Evolutionary conservation across 23 red algal species (phyloP).

Genomic region (Porphyridium purpureum): DNA sequence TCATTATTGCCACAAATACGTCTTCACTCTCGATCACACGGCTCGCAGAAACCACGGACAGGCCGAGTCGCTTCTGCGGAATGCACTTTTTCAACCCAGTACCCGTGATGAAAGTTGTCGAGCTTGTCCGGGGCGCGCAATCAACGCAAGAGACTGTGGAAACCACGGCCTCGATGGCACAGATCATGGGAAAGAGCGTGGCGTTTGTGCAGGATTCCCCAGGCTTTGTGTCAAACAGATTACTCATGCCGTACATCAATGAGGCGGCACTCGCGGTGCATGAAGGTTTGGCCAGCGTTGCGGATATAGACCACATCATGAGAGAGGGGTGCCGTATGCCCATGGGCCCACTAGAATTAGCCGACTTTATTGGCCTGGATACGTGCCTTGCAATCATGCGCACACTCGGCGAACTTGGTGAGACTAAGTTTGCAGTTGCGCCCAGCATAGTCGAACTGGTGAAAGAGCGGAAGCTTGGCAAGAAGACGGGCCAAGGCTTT

Average conservation of each 20-base stretch:
- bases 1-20: constrained; percentile 34
- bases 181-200: constrained; percentile 16
- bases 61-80: constrained; percentile 10
- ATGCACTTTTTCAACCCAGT: constrained; percentile 63
- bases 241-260: constrained; percentile 68
- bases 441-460: constrained; percentile 23
- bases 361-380: constrained; percentile 56
- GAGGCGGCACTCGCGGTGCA: constrained; percentile 19
- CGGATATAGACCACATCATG: constrained; percentile 37
- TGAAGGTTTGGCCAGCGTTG: constrained; percentile 9
- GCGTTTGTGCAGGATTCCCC: constrained; percentile 18
- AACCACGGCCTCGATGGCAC: constrained; percentile 4
- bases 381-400: constrained; percentile 45
- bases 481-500: constrained; percentile 33
- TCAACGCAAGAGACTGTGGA: constrained; percentile 5
- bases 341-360: constrained; percentile 32
- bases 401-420: constrained; percentile 17
- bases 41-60: constrained; percentile 3
- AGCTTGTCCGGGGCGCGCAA: constrained; percentile 10
- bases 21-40: constrained; percentile 29
- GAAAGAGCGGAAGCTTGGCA: constrained; percentile 19
- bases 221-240: constrained; percentile 35
- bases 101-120: constrained; percentile 25
- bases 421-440: constrained; percentile 13
- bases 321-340: constrained; percentile 15